Evolutionary conservation across 164 flowering plant genomes (phyloP), one percentile per base, ranked within the genome.

Genomic region (Sextonia rubra): DNA sequence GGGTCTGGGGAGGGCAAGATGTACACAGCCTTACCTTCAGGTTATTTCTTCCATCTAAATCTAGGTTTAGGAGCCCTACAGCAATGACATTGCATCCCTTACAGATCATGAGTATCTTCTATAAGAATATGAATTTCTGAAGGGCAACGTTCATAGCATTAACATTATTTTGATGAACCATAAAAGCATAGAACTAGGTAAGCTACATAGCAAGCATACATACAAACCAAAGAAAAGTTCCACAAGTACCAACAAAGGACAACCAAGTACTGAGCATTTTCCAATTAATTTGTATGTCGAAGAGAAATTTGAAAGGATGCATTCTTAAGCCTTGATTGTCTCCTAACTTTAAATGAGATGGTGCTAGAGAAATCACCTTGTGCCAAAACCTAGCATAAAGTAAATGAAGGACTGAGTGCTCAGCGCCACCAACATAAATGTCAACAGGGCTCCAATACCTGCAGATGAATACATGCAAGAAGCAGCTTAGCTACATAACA

Each of bases 391-490:
- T 86, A 73, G 97, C 85, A 80, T 92, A 94, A 66, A 92, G 93
- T 77, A 92, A 87, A 82, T 94, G 98, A 74, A 94, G 97, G 78
- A 92, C 99, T 61, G 97, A 97, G 86, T 94, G 99, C 78, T 94
- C 99, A 71, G 99, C 97, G 71, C 99, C 99, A 73, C 97, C 99
- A 73, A 94, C 95, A 80, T 94, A 94, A 61, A 94, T 90, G 81
- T 94, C 99, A 75, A 94, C 97, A 32, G 97, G 99, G 73, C 99
- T 69, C 99, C 99, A 94, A 77, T 94, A 92, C 84, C 97, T 94
- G 87, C 70, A 79, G 17, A 66, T 62, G 24, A 64, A 60, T 29
- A 75, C 25, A 65, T 25, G 8, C 4, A 49, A 77, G 20, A 70
- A 75, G 48, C 60, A 20, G 65, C 44, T 65, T 47, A 37, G n/a